Conservation (phyloP, 768 basidiomycete species). For the Boletus coccyginus region DNA sequence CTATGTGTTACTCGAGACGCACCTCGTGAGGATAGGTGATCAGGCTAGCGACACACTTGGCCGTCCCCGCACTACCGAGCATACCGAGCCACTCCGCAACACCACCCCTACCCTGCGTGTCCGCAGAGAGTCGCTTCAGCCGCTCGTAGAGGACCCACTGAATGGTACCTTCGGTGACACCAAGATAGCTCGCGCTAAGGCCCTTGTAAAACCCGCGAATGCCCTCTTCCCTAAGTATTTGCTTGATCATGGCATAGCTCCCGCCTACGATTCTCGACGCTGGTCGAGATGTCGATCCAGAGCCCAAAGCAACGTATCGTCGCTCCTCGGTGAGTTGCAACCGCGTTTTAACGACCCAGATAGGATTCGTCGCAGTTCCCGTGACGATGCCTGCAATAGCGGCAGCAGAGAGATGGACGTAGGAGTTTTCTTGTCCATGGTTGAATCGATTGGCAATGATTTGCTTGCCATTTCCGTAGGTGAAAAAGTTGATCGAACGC, state of each 20-base stretch:
- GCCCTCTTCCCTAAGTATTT: conserved; percentile 81
- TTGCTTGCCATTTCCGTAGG: conserved; percentile 95
- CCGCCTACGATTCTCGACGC: conserved; percentile 42
- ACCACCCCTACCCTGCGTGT: conserved; percentile 54
- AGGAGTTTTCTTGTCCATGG: conserved; percentile 70
- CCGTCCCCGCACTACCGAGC: conserved; percentile 86
- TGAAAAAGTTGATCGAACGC: conserved; percentile 96
- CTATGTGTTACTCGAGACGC: conserved; percentile 17
- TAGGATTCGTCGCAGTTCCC: conserved; percentile 91
- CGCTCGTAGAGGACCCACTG: conserved; percentile 98
- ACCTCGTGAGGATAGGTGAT: conserved; percentile 99
- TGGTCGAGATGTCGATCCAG: neutral
- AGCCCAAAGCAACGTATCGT: conserved; percentile 8
- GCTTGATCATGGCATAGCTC: conserved; percentile 59
- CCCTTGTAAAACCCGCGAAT: conserved; percentile 92
- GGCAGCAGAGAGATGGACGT: conserved; percentile 84
- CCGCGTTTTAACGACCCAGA: conserved; percentile 99
- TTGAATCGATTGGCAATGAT: conserved; percentile 84
- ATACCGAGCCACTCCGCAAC: conserved; percentile 72
- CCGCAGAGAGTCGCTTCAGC: conserved; percentile 67
- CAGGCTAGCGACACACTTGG: conserved; percentile 90
- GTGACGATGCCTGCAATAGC: conserved; percentile 85
- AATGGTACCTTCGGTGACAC: conserved; percentile 93
- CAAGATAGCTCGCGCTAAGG: conserved; percentile 89
- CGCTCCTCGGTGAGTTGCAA: conserved; percentile 63